Percentiles rank a stretch among this genome's conserved stretches.
phyloP scores from a whole-genome alignment of 257 asterid species.

The Handroanthus guayacan region DNA sequence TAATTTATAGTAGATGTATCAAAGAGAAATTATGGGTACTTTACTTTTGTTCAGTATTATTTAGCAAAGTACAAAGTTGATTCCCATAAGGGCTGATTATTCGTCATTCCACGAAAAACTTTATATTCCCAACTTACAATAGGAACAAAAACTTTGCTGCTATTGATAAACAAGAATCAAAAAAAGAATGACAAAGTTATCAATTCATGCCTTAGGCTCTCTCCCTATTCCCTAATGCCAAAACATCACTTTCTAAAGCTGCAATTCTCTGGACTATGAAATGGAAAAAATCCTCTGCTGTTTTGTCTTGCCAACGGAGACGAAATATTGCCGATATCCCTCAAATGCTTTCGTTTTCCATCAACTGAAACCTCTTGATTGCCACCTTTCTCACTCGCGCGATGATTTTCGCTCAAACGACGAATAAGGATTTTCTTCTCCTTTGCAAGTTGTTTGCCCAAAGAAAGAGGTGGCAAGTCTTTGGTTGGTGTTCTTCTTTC shows the following conservation, averaged over 20 bases:
- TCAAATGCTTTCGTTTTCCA: constrained; percentile 48
- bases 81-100: constrained; percentile 3
- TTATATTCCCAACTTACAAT: constrained; percentile 14
- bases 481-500: constrained; percentile 23
- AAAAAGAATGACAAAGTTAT: not conserved
- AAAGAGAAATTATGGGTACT: too few species aligned
- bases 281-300: constrained; percentile 40
- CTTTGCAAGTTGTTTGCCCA: constrained; percentile 75
- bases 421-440: constrained; percentile 60
- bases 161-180: not conserved
- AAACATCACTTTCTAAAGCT: constrained; percentile 34
- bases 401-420: constrained; percentile 45
- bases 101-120: constrained; percentile 18
- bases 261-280: constrained; percentile 42
- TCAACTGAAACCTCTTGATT: constrained; percentile 37
- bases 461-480: constrained; percentile 52
- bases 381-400: constrained; percentile 25
- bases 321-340: constrained; percentile 54
- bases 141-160: constrained; percentile 14
- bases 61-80: not conserved
- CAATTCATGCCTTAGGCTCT: not conserved
- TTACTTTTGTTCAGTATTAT: too few species aligned
- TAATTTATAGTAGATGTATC: too few species aligned
- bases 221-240: not conserved
- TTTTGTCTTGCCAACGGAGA: constrained; percentile 46